Conservation (phyloP, 2,329 filamentous ascomycete species). For the Talaromyces sp. region DNA sequence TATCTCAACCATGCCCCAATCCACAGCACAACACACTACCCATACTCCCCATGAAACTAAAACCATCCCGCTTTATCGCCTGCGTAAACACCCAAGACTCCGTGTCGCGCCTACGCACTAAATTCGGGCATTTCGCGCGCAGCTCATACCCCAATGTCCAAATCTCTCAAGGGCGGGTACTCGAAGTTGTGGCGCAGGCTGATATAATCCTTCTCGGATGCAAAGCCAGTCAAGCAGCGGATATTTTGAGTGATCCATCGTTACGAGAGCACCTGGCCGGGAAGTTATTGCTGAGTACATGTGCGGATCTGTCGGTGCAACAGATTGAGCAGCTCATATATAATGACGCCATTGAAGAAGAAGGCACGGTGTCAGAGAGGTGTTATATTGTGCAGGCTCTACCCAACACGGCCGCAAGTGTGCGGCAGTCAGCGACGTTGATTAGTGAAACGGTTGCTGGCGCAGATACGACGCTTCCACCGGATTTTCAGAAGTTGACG, state of each 20-base stretch:
- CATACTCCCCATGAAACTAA: conserved; percentile 12
- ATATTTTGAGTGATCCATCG: conserved; percentile 8
- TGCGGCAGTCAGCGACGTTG: conserved; percentile 16
- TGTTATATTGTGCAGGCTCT: conserved; percentile 15
- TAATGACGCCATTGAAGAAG: conserved; percentile 3
- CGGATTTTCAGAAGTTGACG: conserved; percentile 12
- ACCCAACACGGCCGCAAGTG: conserved; percentile 7
- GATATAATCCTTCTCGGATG: conserved; percentile 16
- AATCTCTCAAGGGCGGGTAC: conserved; percentile 12
- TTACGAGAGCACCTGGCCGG: conserved; percentile 4
- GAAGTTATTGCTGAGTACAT: conserved; percentile 14
- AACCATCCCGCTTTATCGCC: conserved; percentile 15
- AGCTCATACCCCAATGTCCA: conserved; percentile 14
- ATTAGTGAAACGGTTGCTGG: conserved; percentile 14
- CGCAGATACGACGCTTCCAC: conserved; percentile 7
- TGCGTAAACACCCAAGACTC: conserved; percentile 16
- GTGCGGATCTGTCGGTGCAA: conserved; percentile 10
- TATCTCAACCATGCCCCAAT: conserved; percentile 15
- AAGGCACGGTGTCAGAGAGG: not conserved
- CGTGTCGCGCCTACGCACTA: conserved; percentile 12
- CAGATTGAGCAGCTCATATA: conserved; percentile 16
- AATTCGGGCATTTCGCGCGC: conserved; percentile 16
- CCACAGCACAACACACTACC: conserved; percentile 11
- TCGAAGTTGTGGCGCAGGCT: conserved; percentile 13
- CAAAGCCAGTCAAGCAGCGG: not conserved